phyloP scores from a whole-genome alignment of 306 rosid genomes.

The Bauhinia variegata region DNA sequence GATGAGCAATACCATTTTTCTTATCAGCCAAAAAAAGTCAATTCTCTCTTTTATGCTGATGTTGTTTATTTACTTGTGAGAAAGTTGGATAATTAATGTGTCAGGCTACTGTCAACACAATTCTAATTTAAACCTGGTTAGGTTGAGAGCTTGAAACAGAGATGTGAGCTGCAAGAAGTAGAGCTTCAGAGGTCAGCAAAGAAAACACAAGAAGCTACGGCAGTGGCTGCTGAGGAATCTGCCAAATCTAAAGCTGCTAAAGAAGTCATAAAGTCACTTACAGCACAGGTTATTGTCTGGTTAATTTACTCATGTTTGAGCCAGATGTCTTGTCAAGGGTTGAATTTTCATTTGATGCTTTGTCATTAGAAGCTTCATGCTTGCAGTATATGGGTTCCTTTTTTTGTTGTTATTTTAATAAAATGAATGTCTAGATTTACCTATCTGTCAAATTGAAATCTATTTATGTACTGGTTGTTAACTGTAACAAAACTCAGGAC shows the following conservation, averaged over 20 bases:
- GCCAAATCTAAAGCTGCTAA: constrained; percentile 82
- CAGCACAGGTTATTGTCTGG: constrained; percentile 75
- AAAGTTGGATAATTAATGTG: background rate
- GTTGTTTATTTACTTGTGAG: constrained; percentile 38
- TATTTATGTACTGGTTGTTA: background rate
- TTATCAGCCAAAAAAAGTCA: no score
- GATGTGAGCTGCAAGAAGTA: constrained; percentile 82
- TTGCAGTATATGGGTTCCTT: background rate
- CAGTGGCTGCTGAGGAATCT: constrained; percentile 85
- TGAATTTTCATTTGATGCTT: constrained; percentile 35
- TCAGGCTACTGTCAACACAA: constrained; percentile 9
- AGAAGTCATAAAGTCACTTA: constrained; percentile 91
- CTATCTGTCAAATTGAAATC: constrained; percentile 8
- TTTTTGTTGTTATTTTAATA: background rate
- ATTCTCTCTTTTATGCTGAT: constrained; percentile 78
- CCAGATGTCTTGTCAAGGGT: constrained; percentile 25
- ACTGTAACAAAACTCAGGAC: no score
- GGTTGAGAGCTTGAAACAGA: constrained; percentile 82
- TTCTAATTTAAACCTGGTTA: constrained; percentile 43
- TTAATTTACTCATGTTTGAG: constrained; percentile 28
- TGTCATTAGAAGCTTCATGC: constrained; percentile 10
- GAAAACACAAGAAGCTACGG: constrained; percentile 81
- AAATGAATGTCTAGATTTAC: constrained; percentile 4
- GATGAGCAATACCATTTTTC: background rate
- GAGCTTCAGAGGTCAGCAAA: constrained; percentile 78